Evolutionary conservation across 371 early-diverging fungal species (phyloP).

Genomic region (Actinomucor elegans): DNA sequence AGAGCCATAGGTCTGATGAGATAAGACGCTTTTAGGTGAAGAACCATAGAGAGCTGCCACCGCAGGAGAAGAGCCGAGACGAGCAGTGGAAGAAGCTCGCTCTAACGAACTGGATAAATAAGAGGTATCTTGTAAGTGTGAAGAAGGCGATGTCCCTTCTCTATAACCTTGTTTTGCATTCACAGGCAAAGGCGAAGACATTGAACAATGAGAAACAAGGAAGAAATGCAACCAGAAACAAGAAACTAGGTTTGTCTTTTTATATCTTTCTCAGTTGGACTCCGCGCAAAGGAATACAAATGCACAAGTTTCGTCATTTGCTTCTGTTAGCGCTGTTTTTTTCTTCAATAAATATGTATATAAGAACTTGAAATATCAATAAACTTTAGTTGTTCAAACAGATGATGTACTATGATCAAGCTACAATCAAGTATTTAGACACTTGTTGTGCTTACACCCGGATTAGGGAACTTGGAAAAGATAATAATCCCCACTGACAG

Average conservation of each 20-base stretch:
- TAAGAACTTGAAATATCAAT: too few relatives aligned
- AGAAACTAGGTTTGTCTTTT: too few relatives aligned
- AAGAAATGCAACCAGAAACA: constrained; percentile 7
- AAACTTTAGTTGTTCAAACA: too few relatives aligned
- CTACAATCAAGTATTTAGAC: too few relatives aligned
- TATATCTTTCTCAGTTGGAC: neutral
- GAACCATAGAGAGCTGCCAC: constrained; percentile 17
- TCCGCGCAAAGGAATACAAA: neutral
- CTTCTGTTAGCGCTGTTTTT: too few relatives aligned
- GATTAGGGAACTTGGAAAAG: too few relatives aligned
- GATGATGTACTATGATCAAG: too few relatives aligned
- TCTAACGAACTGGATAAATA: constrained; percentile 36
- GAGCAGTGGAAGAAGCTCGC: constrained; percentile 33
- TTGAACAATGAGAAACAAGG: constrained; percentile 8
- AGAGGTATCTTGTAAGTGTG: constrained; percentile 7
- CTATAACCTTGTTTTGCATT: constrained; percentile 46
- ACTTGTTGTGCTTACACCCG: too few relatives aligned
- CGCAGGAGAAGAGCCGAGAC: constrained; percentile 35
- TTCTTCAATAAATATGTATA: too few relatives aligned
- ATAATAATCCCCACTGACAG: too few relatives aligned
- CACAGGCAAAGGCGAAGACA: constrained; percentile 52
- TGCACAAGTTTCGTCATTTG: neutral
- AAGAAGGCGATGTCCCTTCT: constrained; percentile 5
- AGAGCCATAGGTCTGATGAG: constrained; percentile 33
- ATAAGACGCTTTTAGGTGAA: constrained; percentile 27